Evolutionary conservation across 306 rosid genomes (phyloP).

Genomic region (Fragaria iinumae): DNA sequence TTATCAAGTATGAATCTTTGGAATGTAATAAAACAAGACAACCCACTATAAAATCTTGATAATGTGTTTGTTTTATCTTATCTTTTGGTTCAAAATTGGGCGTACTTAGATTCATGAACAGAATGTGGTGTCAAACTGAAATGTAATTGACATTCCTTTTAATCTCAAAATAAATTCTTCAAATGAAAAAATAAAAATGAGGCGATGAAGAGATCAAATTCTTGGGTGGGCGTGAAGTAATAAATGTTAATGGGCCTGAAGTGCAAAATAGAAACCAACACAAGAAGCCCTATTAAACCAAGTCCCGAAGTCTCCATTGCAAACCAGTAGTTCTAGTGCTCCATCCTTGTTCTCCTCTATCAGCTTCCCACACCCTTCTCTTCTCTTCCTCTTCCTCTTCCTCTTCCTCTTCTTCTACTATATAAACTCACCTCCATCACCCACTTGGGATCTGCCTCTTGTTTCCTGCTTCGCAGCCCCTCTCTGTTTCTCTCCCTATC

Average conservation of each 20-base stretch:
- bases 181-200: too few relatives aligned
- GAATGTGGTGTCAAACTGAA: too few relatives aligned
- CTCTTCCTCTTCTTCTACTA: not conserved
- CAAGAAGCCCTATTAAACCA: not conserved
- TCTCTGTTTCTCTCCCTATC: not conserved
- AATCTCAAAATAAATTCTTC: too few relatives aligned
- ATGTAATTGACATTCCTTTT: too few relatives aligned
- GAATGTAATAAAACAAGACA: too few relatives aligned
- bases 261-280: not conserved
- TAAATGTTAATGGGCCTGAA: not conserved
- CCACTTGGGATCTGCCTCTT: slow-evolving; percentile 10
- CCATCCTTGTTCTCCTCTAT: not conserved
- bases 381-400: not conserved
- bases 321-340: not conserved
- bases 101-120: too few relatives aligned
- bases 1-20: too few relatives aligned
- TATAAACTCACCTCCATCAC: not conserved
- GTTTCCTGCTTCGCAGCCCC: not conserved
- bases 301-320: not conserved
- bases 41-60: too few relatives aligned
- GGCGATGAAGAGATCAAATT: too few relatives aligned
- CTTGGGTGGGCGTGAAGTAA: too few relatives aligned
- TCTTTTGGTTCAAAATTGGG: too few relatives aligned
- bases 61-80: too few relatives aligned
- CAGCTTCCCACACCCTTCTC: slow-evolving; percentile 7